phyloP scores from a whole-genome alignment of 139 green algal genomes.

The Picochlorum sp. region DNA sequence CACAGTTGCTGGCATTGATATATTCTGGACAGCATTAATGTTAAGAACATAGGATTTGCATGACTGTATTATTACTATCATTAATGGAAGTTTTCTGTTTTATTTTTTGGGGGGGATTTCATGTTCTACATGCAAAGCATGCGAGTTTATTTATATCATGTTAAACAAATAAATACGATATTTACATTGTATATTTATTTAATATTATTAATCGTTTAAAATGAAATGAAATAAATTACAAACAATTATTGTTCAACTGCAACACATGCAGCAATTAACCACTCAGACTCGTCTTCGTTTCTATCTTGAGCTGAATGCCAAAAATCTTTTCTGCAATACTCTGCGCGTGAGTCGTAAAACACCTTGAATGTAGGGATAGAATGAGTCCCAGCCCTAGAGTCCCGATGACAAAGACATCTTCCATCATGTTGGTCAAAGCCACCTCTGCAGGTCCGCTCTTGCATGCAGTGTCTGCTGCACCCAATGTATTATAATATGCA shows the following conservation, averaged over 20 bases:
- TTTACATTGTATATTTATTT: too few species aligned
- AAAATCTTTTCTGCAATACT: neutral
- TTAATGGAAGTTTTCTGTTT: neutral
- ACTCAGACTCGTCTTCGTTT: too few species aligned
- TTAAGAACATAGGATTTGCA: too few species aligned
- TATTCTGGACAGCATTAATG: neutral
- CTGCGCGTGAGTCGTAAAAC: neutral
- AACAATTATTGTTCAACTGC: too few species aligned
- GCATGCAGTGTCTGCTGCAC: neutral
- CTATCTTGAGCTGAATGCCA: neutral
- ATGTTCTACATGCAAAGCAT: too few species aligned
- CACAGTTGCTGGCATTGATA: conserved; percentile 33
- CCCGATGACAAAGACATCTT: conserved; percentile 3
- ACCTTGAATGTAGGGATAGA: neutral
- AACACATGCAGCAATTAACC: too few species aligned
- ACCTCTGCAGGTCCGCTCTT: neutral
- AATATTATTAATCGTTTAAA: too few species aligned
- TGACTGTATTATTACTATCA: neutral
- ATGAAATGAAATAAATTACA: too few species aligned
- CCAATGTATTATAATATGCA: conserved; percentile 2
- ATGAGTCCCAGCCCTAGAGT: neutral
- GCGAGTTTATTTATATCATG: too few species aligned
- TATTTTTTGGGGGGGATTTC: too few species aligned
- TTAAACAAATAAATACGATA: too few species aligned
- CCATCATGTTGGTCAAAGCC: neutral